A percentile compares a stretch with the other conserved stretches of the same genome.
Conservation (phyloP, 306 rosid species). For the Canavalia ensiformis region DNA sequence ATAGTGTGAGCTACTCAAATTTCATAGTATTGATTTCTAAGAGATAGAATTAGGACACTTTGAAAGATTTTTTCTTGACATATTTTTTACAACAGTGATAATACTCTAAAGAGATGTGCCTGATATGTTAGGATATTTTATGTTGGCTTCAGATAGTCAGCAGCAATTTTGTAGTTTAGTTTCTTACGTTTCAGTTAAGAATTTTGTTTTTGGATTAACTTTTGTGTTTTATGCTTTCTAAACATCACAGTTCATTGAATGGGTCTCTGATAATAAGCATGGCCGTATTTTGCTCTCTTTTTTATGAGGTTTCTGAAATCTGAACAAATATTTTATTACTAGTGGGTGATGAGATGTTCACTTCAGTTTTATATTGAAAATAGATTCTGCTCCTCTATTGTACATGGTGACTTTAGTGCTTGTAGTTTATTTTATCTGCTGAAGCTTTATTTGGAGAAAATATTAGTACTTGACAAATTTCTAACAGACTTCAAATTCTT, state of each 20-base stretch:
- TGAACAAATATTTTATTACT: conserved; percentile 11
- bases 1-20: conserved; percentile 15
- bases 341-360: background rate
- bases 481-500: conserved; percentile 49
- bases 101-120: background rate
- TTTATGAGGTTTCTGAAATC: background rate
- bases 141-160: conserved; percentile 13
- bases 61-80: background rate
- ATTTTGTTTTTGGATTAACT: background rate
- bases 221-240: conserved; percentile 1
- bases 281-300: background rate
- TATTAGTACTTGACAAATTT: conserved; percentile 25
- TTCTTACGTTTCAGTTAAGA: background rate
- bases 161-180: background rate
- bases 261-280: conserved; percentile 1
- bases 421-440: conserved; percentile 22
- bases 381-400: background rate
- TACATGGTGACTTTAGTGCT: background rate
- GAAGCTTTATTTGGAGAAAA: conserved; percentile 37
- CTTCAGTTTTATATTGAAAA: conserved; percentile 24
- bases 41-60: background rate
- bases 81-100: background rate
- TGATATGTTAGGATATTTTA: background rate
- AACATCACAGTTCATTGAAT: background rate
- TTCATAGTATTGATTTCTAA: background rate